These are phyloP conservation scores for Suillus fuscotomentosus DNA, from an alignment of 768 basidiomycete genomes.

Conservation along the genomic window DNA sequence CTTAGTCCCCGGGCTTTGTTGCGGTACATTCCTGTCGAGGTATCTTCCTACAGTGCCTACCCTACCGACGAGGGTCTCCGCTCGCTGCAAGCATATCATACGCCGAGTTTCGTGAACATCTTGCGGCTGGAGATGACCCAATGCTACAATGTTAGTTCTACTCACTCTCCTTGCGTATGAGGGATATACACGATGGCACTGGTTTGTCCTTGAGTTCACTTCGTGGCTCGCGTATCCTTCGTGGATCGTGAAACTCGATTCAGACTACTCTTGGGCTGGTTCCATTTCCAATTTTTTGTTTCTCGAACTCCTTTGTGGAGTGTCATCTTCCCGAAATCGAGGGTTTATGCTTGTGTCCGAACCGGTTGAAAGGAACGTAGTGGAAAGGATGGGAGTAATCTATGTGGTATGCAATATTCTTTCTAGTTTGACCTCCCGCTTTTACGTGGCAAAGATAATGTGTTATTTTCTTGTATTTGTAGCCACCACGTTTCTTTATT, in stretches of 20 bases:
- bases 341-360: not conserved
- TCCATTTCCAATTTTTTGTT: constrained; percentile 7
- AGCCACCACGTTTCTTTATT: not conserved
- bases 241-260: constrained; percentile 14
- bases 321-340: constrained; percentile 2
- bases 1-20: not conserved
- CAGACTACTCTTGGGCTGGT: constrained; percentile 16
- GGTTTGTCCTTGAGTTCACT: constrained; percentile 12
- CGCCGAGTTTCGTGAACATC: not conserved
- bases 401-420: not conserved
- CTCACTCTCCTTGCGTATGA: constrained; percentile 1
- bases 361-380: not conserved
- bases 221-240: constrained; percentile 13
- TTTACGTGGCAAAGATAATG: not conserved
- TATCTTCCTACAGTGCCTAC: not conserved
- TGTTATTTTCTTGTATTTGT: not conserved
- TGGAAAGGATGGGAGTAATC: not conserved
- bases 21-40: not conserved
- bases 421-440: not conserved
- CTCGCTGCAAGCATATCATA: not conserved
- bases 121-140: not conserved
- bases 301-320: constrained; percentile 10
- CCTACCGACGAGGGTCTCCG: no score
- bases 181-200: not conserved
- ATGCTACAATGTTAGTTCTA: not conserved